Conservation (phyloP, 169 alveolate genomes). For the Plasmodium gaboni region DNA sequence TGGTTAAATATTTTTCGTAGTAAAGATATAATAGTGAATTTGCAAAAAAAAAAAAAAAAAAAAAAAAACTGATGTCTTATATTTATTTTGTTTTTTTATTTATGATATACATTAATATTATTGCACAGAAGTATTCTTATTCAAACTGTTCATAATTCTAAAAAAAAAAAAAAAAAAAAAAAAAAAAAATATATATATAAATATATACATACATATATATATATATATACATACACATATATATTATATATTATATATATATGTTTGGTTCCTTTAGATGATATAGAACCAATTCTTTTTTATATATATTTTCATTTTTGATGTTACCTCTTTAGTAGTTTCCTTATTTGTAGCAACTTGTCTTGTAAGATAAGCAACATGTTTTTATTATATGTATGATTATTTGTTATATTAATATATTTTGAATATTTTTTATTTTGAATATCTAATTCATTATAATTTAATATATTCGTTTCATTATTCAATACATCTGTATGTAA, state of each 20-base stretch:
- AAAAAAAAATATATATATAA: background rate
- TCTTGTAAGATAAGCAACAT: constrained; percentile 45
- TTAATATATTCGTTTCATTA: background rate
- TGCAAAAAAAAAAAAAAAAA: too few relatives aligned
- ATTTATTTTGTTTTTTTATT: too few relatives aligned
- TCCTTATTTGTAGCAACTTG: constrained; percentile 34
- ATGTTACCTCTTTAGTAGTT: constrained; percentile 45
- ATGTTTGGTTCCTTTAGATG: too few relatives aligned
- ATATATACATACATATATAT: background rate
- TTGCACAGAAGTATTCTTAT: constrained; percentile 8
- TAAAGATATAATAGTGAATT: too few relatives aligned
- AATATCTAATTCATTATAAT: background rate
- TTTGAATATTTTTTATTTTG: background rate
- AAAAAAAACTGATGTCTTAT: too few relatives aligned
- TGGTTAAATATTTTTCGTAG: too few relatives aligned
- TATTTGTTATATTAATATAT: constrained; percentile 3
- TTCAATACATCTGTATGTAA: constrained; percentile 1
- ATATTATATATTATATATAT: too few relatives aligned
- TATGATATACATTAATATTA: background rate
- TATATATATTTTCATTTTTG: too few relatives aligned
- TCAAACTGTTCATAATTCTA: constrained; percentile 27
- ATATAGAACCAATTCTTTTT: too few relatives aligned
- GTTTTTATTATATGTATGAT: constrained; percentile 18
- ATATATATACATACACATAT: background rate
- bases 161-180: background rate